These are phyloP conservation scores for Heliocybe sulcata DNA, from an alignment of 1,284 basidiomycete genomes.

Conservation along the genomic window DNA sequence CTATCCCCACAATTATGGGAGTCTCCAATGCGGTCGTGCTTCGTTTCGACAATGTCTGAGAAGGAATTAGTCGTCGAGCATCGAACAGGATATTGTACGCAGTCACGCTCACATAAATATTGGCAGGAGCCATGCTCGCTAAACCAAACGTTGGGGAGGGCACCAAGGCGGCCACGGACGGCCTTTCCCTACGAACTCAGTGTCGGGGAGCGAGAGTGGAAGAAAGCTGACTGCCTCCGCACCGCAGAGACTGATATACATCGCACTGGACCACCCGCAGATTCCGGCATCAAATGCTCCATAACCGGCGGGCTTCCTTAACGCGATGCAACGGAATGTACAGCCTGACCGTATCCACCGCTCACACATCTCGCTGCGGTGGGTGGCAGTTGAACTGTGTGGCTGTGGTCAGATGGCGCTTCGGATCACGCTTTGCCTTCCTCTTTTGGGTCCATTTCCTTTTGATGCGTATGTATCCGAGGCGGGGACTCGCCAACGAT, in stretches of 20 bases:
- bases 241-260: neutral
- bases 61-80: neutral
- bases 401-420: neutral
- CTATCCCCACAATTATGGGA: neutral
- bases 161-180: neutral
- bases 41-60: neutral
- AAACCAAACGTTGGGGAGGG: neutral
- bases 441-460: neutral
- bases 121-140: neutral
- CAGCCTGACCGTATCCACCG: neutral
- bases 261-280: neutral
- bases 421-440: neutral
- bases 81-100: neutral
- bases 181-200: neutral
- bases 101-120: neutral
- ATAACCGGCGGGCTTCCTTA: neutral
- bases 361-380: neutral
- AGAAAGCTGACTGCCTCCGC: neutral
- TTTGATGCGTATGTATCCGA: neutral
- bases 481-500: neutral
- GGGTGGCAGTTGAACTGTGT: neutral
- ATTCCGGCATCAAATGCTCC: neutral
- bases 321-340: neutral
- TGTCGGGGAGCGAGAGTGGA: neutral
- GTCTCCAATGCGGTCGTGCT: neutral